Evolutionary conservation across 768 basidiomycete genomes (phyloP), one percentile per base, ranked within the genome.

Genomic region (Agaricus subrufescens): DNA sequence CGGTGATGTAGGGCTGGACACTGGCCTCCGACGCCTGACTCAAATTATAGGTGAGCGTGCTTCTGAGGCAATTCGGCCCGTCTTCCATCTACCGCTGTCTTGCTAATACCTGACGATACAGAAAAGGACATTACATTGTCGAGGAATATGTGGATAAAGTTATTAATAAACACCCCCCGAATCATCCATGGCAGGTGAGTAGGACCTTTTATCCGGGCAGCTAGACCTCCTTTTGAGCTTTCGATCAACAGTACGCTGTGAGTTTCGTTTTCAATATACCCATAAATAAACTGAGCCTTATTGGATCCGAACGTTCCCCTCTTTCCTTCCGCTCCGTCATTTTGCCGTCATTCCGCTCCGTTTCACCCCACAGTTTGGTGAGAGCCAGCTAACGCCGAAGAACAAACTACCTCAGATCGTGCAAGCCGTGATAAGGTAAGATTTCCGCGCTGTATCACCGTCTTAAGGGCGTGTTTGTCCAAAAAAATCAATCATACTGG

Each of bases 1-100:
- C 27, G 25, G 40, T 42, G 40, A 56, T 57, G 40, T 66, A 90
- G 88, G 8, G 72, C 76, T 8, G 82, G 82, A 3, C 80, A 82
- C 59, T 93, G 90, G 90, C 90, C 90, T 4, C 91, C 90, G 29
- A 70, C 77, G 30, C 89, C 91, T 2, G 84, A 85, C 53, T 74
- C 74, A 25, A 91, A 92, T 62, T 93, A 91, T 67, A 80, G 90
- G 89, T 89, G 49, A 52, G 77, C 65, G 11, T 8, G 34, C 34
- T 34, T 34, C 34, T 43, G 15, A 19, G 26, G 27, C 23, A 40
- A 29, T 50, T 44, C 52, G 37, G 48, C 34, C 30, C 51, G 23
- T 48, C 10, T 7, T 19, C n/a, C 23, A 9, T 25, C 8, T 44
- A 19, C 29, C 31, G 15, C 12, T 55, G 55, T 46, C 23, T 54